Evolutionary conservation across 768 basidiomycete genomes (phyloP).

Genomic region (Collybia sordida): DNA sequence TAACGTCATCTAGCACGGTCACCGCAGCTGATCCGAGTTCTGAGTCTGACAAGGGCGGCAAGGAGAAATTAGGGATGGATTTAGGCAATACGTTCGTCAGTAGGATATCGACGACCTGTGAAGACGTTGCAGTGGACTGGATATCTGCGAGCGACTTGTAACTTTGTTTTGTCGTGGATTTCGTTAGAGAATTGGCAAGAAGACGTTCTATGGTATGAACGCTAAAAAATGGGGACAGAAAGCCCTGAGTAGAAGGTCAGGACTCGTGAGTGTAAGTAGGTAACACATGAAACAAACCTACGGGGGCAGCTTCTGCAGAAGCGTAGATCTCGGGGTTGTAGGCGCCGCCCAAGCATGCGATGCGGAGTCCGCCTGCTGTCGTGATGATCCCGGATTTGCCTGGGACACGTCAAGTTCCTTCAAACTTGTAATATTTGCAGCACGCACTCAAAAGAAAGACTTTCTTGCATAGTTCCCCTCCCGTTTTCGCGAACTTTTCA

Average conservation of each 20-base stretch:
- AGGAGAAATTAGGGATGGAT: constrained; percentile 60
- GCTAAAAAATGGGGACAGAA: constrained; percentile 75
- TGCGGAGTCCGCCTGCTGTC: constrained; percentile 77
- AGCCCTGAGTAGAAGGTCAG: constrained; percentile 49
- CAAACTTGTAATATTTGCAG: not conserved
- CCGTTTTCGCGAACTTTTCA: constrained; percentile 71
- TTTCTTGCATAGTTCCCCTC: constrained; percentile 79
- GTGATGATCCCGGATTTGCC: constrained; percentile 82
- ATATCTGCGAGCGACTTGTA: constrained; percentile 70
- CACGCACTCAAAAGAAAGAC: constrained; percentile 82
- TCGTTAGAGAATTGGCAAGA: constrained; percentile 65
- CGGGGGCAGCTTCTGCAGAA: constrained; percentile 63
- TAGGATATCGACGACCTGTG: constrained; percentile 76
- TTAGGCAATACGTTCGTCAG: constrained; percentile 80
- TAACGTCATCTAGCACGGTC: constrained; percentile 62
- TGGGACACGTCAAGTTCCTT: constrained; percentile 21
- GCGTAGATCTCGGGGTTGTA: constrained; percentile 64
- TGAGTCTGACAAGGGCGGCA: constrained; percentile 46
- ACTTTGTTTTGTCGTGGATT: constrained; percentile 44
- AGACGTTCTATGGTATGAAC: constrained; percentile 69
- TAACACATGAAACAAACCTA: constrained; percentile 29
- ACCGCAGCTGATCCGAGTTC: constrained; percentile 45
- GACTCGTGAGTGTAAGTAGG: not conserved
- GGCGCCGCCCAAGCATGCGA: constrained; percentile 82
- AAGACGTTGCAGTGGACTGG: constrained; percentile 55